Base-by-base conservation (phyloP, 2,329 filamentous ascomycete genomes). In the Xylariaceae sp. region DNA sequence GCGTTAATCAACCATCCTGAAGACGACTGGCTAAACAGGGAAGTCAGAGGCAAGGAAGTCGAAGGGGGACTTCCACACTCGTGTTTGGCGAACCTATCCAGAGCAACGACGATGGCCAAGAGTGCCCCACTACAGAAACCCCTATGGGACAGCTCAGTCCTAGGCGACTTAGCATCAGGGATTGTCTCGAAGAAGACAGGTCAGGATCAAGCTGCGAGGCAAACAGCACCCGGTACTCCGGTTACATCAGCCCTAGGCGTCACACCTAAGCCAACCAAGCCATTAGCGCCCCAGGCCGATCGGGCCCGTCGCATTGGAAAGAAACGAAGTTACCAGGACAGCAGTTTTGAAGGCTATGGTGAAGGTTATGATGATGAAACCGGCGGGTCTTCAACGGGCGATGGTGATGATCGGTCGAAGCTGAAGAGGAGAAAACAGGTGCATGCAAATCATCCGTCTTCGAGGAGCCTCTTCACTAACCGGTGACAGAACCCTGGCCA, bases 251-350 rank as follows among this genome's bases (percentile, higher is more conserved):
- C 57, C 52, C 69, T 48, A 52, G 69, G 68, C 65, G 26, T 73
- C 67, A 46, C 57, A 7, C 54, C 56, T 54, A 71, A 70, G 48
- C 40, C 64, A 42, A 61, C 50, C 44, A 74, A 74, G 41, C 57
- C 71, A 20, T 66, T 73, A 23, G 73, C 70, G n/a, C 72, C 79
- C 29, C 80, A 83, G 52, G 73, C 75, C 10, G 72, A 77, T 40
- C 79, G 89, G 52, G 85, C 88, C 32, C 86, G 87, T 64, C 81
- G 89, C 46, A 77, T 80, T 52, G 81, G 84, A 59, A 90, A 89
- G 77, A 92, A 92, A 79, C 82, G 90, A 46, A 84, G 86, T 60
- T 93, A 92, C 69, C 86, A 87, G 40, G 89, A 93, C 61, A 83
- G 80, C 65, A 90, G 87, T 66, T 93, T 84, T 67, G 86, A 89